phyloP scores from a whole-genome alignment of 331 rosid species.

The Rhamnella rubrinervis region DNA sequence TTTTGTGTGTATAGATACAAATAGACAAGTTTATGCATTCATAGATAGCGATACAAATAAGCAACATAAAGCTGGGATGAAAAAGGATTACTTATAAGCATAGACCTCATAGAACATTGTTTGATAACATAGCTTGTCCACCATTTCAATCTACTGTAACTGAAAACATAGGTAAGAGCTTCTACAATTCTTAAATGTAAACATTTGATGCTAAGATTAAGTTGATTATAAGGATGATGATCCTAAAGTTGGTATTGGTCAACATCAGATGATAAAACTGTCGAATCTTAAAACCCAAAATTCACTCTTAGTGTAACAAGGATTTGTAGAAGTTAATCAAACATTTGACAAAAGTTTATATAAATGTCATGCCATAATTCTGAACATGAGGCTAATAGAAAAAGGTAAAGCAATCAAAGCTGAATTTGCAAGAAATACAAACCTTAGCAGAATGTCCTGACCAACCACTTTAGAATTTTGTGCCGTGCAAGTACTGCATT shows the following conservation, averaged over 20 bases:
- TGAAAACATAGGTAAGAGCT: not conserved
- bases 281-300: too few species aligned
- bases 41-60: too few species aligned
- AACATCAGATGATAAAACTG: not conserved
- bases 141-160: not conserved
- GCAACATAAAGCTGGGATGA: not conserved
- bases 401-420: not conserved
- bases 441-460: constrained; percentile 52
- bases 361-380: constrained; percentile 1
- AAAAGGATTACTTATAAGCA: not conserved
- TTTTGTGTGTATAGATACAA: not conserved
- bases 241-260: constrained; percentile 10
- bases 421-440: constrained; percentile 25
- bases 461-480: constrained; percentile 31
- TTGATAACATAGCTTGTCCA: not conserved
- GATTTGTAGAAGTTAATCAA: not conserved
- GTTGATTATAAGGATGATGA: constrained; percentile 4
- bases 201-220: constrained; percentile 4
- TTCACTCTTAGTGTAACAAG: not conserved
- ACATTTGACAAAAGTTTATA: not conserved
- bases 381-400: not conserved
- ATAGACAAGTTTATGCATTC: not conserved
- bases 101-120: not conserved
- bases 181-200: too few species aligned
- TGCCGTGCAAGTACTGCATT: constrained; percentile 43